These are phyloP conservation scores for Lichtheimia corymbifera DNA, from an alignment of 371 early-diverging fungal species.

Conservation along the genomic window DNA sequence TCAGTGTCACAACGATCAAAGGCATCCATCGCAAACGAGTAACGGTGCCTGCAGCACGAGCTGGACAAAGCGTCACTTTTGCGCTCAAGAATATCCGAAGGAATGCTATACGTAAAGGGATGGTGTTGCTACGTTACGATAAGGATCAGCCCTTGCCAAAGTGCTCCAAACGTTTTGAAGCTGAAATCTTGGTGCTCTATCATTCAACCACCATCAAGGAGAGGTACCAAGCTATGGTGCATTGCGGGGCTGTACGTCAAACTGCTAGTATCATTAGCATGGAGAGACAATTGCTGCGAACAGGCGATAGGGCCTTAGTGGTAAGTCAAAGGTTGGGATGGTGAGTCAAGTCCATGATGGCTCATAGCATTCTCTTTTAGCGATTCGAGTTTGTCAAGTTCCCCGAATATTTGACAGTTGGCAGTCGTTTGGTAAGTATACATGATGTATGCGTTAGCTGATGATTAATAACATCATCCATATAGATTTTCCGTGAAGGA, in stretches of 20 bases:
- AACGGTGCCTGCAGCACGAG: conserved; percentile 71
- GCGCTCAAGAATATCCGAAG: conserved; percentile 85
- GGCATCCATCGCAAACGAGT: conserved; percentile 90
- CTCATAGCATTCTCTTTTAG: conserved; percentile 22
- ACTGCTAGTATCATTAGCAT: conserved; percentile 83
- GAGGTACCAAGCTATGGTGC: conserved; percentile 94
- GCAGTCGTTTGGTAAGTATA: conserved; percentile 65
- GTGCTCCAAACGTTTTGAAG: conserved; percentile 83
- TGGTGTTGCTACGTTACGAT: conserved; percentile 75
- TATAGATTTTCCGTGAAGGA: conserved; percentile 79
- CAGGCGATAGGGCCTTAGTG: conserved; percentile 87
- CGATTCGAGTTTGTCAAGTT: conserved; percentile 78
- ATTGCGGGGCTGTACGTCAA: conserved; percentile 89
- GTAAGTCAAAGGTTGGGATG: conserved; percentile 26
- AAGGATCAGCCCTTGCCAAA: conserved; percentile 59
- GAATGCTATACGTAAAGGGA: conserved; percentile 81
- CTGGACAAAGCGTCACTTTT: conserved; percentile 87
- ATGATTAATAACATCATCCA: not conserved
- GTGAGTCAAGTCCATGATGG: conserved; percentile 8
- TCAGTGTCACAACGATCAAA: conserved; percentile 76
- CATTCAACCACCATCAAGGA: conserved; percentile 89
- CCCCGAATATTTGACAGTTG: conserved; percentile 83
- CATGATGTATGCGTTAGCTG: not conserved
- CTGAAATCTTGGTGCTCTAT: conserved; percentile 87
- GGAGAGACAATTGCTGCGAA: conserved; percentile 74